Evolutionary conservation across 2,329 filamentous ascomycete genomes (phyloP).

Genomic region (Aureobasidium sp.): DNA sequence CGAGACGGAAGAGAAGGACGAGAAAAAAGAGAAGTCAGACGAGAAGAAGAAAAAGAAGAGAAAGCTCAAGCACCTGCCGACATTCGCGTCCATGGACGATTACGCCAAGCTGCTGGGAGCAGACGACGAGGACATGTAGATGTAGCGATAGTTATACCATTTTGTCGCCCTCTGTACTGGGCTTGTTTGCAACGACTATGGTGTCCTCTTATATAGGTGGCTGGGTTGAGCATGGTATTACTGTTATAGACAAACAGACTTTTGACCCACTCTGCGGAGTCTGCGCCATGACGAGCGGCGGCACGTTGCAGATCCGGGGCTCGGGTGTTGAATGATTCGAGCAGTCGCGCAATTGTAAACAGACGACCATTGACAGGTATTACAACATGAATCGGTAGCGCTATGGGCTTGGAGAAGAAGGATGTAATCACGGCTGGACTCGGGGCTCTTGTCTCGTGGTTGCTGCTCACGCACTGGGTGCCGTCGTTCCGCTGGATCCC

Average conservation of each 20-base stretch:
- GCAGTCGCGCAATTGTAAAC: background rate
- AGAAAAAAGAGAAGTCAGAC: conserved; percentile 30
- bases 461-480: conserved; percentile 72
- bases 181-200: background rate
- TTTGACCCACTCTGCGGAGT: background rate
- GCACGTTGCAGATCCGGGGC: conserved; percentile 6
- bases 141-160: background rate
- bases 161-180: background rate
- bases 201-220: background rate
- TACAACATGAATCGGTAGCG: background rate
- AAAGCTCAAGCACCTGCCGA: conserved; percentile 82
- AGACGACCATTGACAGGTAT: background rate
- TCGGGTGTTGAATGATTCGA: background rate
- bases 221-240: background rate
- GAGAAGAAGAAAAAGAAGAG: conserved; percentile 58
- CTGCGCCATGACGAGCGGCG: background rate
- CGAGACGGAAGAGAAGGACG: conserved; percentile 36
- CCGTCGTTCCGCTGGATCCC: conserved; percentile 76
- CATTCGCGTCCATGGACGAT: conserved; percentile 87
- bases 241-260: background rate
- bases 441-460: conserved; percentile 77
- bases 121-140: conserved; percentile 12
- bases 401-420: conserved; percentile 63
- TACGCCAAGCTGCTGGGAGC: conserved; percentile 58
- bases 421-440: conserved; percentile 61